Percentiles rank a stretch among this genome's conserved stretches.
phyloP scores from a whole-genome alignment of 2,329 filamentous ascomycete genomes.

The Blastomyces gilchristii region DNA sequence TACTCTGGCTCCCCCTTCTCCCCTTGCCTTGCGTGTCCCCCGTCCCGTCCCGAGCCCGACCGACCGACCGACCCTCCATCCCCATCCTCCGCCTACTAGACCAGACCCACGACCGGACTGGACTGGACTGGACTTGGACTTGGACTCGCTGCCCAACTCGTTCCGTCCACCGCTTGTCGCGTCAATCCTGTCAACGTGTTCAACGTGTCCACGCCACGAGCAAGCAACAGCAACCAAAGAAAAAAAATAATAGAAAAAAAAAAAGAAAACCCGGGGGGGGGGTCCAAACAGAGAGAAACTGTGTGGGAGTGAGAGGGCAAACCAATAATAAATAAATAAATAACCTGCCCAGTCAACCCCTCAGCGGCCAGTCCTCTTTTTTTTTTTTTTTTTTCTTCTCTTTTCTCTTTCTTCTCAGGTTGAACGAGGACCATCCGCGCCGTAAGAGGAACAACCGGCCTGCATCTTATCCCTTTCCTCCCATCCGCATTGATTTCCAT shows the following conservation, averaged over 20 bases:
- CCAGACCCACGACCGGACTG: no score
- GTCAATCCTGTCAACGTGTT: constrained; percentile 12
- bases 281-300: not conserved
- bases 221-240: not conserved
- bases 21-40: no score
- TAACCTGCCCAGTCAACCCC: not conserved
- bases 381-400: not conserved
- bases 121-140: no score
- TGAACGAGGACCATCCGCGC: not conserved
- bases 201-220: not conserved
- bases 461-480: not conserved
- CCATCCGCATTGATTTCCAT: constrained; percentile 28
- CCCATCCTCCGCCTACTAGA: no score
- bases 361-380: not conserved
- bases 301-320: not conserved
- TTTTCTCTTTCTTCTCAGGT: not conserved
- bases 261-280: no score
- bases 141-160: not conserved
- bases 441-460: not conserved
- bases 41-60: no score
- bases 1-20: no score
- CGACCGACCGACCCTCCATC: no score
- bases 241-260: not conserved
- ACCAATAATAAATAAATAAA: not conserved
- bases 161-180: constrained; percentile 13